Evolutionary conservation across 2,329 filamentous ascomycete species (phyloP).

Genomic region (Calonectria honghensis): DNA sequence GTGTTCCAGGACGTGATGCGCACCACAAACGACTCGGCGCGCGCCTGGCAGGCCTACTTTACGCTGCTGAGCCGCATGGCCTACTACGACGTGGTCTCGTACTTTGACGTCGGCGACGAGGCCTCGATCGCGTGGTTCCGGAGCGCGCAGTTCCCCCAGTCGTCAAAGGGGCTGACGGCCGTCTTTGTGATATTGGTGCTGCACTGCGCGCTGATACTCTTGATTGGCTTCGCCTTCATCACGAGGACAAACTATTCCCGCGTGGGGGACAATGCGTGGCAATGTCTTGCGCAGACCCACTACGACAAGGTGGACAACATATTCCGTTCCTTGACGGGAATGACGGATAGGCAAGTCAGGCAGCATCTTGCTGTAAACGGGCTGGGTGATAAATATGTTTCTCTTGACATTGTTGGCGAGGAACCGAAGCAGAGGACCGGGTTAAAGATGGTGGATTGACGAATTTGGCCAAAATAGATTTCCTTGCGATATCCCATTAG

Average conservation of each 20-base stretch:
- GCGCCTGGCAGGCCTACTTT: constrained; percentile 29
- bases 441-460: constrained; percentile 13
- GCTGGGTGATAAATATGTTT: not conserved
- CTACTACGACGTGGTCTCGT: constrained; percentile 26
- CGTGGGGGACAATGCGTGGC: constrained; percentile 34
- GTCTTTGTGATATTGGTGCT: not conserved
- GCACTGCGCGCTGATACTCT: not conserved
- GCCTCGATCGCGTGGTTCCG: constrained; percentile 30
- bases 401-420: constrained; percentile 17
- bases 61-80: constrained; percentile 20
- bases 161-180: not conserved
- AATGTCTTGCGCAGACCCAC: constrained; percentile 26
- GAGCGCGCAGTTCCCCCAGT: constrained; percentile 25
- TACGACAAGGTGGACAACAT: constrained; percentile 16
- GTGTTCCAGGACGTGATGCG: constrained; percentile 28
- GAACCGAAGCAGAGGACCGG: constrained; percentile 15
- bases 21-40: constrained; percentile 14
- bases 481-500: not conserved
- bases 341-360: not conserved
- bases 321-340: not conserved
- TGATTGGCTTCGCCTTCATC: constrained; percentile 11
- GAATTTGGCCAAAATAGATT: not conserved
- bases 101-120: constrained; percentile 30
- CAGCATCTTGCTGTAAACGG: not conserved
- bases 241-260: constrained; percentile 16